These are phyloP conservation scores for Malassezia caprae DNA, from an alignment of 1,284 basidiomycete species.

Conservation along the genomic window DNA sequence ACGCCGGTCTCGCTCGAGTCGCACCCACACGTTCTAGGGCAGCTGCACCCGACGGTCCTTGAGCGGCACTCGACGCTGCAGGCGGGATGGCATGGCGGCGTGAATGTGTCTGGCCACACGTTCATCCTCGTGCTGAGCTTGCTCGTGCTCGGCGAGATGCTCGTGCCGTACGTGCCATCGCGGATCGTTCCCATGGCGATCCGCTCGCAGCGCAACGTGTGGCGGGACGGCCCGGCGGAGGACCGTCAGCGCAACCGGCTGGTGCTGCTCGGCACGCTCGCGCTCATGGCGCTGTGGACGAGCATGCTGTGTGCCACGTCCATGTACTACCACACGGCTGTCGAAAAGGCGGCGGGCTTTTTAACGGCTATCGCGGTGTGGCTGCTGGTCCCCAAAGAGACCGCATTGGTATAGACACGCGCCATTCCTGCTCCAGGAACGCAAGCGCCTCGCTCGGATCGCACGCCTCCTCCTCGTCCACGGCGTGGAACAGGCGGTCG, in stretches of 20 bases:
- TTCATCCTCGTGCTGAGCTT: constrained; percentile 79
- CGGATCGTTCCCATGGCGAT: constrained; percentile 14
- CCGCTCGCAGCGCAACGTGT: constrained; percentile 17
- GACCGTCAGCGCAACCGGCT: constrained; percentile 15
- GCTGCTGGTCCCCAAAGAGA: constrained; percentile 29
- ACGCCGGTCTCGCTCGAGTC: constrained; percentile 16
- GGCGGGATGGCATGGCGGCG: constrained; percentile 59
- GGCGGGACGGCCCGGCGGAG: not conserved
- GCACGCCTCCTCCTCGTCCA: constrained; percentile 10
- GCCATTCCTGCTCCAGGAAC: constrained; percentile 6
- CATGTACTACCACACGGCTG: constrained; percentile 78
- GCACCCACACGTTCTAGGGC: constrained; percentile 20
- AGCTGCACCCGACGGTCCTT: constrained; percentile 11
- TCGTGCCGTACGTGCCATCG: constrained; percentile 51
- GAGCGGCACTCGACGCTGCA: constrained; percentile 44
- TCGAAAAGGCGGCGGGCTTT: constrained; percentile 76
- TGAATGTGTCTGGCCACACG: constrained; percentile 87
- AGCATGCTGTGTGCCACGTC: constrained; percentile 70
- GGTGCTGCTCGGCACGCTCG: constrained; percentile 43
- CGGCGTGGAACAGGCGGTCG: constrained; percentile 25
- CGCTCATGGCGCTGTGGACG: constrained; percentile 61
- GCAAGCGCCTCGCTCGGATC: constrained; percentile 7
- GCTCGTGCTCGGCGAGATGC: constrained; percentile 68
- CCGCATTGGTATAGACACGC: not conserved
- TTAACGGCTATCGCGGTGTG: constrained; percentile 30